phyloP scores from a whole-genome alignment of 768 basidiomycete genomes.

The Lentinula raphanica region DNA sequence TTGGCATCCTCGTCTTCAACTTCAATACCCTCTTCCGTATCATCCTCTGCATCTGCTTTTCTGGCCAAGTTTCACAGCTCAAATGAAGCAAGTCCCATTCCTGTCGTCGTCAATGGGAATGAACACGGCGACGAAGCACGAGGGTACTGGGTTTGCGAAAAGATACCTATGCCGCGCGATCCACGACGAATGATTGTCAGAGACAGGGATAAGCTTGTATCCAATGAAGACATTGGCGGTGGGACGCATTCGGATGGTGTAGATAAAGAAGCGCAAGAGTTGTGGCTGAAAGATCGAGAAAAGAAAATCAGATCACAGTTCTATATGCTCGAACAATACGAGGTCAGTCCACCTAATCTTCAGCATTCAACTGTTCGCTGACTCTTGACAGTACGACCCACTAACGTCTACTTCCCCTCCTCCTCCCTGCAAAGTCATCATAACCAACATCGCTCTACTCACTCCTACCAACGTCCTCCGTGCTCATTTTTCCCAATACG shows the following conservation, averaged over 20 bases:
- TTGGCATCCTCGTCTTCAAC: constrained; percentile 12
- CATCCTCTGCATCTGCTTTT: constrained; percentile 1
- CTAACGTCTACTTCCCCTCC: constrained; percentile 63
- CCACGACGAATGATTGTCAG: background rate
- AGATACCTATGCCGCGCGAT: background rate
- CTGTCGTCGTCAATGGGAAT: background rate
- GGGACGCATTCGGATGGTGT: background rate
- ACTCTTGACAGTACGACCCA: constrained; percentile 54
- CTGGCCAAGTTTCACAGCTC: background rate
- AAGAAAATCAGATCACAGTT: constrained; percentile 25
- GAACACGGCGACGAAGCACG: background rate
- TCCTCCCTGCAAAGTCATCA: constrained; percentile 68
- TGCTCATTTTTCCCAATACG: constrained; percentile 59
- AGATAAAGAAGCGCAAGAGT: background rate
- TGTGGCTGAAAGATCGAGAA: background rate
- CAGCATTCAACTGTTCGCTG: constrained; percentile 1
- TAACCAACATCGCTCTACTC: constrained; percentile 67
- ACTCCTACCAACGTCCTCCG: constrained; percentile 63
- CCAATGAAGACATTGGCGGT: background rate
- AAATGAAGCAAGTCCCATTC: background rate
- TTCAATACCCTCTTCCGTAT: constrained; percentile 17
- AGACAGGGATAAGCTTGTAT: background rate
- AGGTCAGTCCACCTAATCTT: constrained; percentile 21
- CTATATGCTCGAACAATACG: constrained; percentile 50
- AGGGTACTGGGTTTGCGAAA: constrained; percentile 5